Base-by-base conservation (phyloP, 2,329 filamentous ascomycete genomes). In the Pezicula radicicola region DNA sequence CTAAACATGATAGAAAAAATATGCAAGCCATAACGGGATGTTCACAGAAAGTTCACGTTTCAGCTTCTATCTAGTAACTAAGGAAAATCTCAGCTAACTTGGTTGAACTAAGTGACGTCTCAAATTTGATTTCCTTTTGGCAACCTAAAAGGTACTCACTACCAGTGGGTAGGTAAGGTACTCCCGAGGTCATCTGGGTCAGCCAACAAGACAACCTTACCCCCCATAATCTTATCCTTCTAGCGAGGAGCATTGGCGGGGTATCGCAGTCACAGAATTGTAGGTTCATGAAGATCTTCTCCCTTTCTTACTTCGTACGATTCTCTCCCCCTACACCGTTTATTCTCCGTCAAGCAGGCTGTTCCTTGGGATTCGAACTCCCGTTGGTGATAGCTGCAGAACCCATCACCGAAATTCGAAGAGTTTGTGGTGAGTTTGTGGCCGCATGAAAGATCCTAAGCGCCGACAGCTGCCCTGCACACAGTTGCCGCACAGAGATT, bases 361-460 rank as follows among this genome's bases (percentile, higher is more conserved):
- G 16, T 18, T 19, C 37, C n/a, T 40, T n/a, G 15, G 19, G 37
- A 5, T 42, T 42, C 18, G 18, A 42, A 21, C 30, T 33, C 18
- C 12, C 3, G 25, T 21, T 18, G 40, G 40, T 42, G 40, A 19
- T 19, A 42, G 40, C 40, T 25, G 40, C 42, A 45, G 12, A 6
- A 44, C 41, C 41, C 41, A 19, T 19, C 41, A 25, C 41, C 18
- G 41, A 25, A 21, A 27, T 27, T 13, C n/a, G 37, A 10, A 25
- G 25, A 25, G 25, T 25, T 25, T 21, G 21, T 21, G 21, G 21
- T 21, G 21, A 21, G 21, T 21, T 21, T 25, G 25, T 25, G 25
- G 25, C 25, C 35, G 42, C 42, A 45, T 45, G 40, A 45, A 45
- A 27, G n/a, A 21, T 45, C 18, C 30, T 45, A 45, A 45, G 42